phyloP scores from a whole-genome alignment of 768 basidiomycete genomes.

The Tylopilus subfusipes region DNA sequence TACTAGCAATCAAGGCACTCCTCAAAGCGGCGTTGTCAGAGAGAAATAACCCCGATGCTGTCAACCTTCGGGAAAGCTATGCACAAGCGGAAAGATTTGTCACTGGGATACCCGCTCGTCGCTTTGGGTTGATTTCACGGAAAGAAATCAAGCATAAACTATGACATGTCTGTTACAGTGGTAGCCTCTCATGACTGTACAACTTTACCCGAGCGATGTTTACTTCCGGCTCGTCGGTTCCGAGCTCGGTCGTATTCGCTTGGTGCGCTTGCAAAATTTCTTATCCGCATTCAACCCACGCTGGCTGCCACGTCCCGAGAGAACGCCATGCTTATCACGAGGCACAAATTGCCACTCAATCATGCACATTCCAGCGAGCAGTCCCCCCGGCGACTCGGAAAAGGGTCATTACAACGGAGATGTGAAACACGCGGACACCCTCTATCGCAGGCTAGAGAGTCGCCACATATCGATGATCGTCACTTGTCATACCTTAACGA shows the following conservation, averaged over 20 bases:
- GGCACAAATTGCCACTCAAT: too few relatives aligned
- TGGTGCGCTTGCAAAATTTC: neutral
- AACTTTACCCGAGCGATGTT: neutral
- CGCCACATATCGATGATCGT: slow-evolving; percentile 59
- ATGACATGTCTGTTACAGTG: slow-evolving; percentile 21
- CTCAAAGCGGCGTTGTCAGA: slow-evolving; percentile 55
- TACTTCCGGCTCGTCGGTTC: neutral
- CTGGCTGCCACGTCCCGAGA: neutral
- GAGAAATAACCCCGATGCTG: slow-evolving; percentile 60
- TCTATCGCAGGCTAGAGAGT: slow-evolving; percentile 52
- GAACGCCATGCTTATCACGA: too few relatives aligned
- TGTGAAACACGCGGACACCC: neutral
- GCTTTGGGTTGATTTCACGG: slow-evolving; percentile 54
- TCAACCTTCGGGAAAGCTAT: slow-evolving; percentile 67
- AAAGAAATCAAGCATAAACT: slow-evolving; percentile 69
- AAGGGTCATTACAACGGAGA: slow-evolving; percentile 29
- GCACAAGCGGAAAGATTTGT: slow-evolving; percentile 65
- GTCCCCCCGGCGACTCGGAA: slow-evolving; percentile 8
- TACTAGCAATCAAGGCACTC: slow-evolving; percentile 51
- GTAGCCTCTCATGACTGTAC: neutral
- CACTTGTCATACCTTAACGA: neutral
- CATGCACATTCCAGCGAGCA: neutral
- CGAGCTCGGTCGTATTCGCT: neutral
- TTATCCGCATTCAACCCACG: neutral
- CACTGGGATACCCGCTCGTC: slow-evolving; percentile 51